Evolutionary conservation across 148 eudicot species (phyloP).

Genomic region (Vaccinium myrtillus): DNA sequence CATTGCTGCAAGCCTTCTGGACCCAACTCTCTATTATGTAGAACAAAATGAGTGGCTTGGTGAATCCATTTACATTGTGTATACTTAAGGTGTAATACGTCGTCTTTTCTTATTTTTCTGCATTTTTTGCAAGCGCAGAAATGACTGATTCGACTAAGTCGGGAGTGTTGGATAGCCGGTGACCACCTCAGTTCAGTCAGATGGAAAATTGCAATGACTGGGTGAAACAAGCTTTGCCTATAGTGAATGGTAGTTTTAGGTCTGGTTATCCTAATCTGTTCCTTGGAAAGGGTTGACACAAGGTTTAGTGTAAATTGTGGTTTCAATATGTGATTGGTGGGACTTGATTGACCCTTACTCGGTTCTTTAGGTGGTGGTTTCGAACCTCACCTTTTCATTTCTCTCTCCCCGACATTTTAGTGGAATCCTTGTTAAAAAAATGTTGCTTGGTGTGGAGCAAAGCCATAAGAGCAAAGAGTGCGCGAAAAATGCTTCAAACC

Average conservation of each 20-base stretch:
- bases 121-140: background rate
- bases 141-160: background rate
- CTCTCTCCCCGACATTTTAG: too few relatives aligned
- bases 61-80: background rate
- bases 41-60: constrained; percentile 8
- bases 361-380: too few relatives aligned
- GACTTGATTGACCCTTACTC: too few relatives aligned
- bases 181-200: background rate
- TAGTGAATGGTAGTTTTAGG: background rate
- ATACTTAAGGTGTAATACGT: background rate
- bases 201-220: background rate
- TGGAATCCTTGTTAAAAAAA: too few relatives aligned
- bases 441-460: too few relatives aligned
- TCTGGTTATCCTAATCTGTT: too few relatives aligned
- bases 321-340: too few relatives aligned
- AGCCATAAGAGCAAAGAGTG: too few relatives aligned
- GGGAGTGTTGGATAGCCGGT: background rate
- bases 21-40: background rate
- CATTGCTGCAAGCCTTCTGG: background rate
- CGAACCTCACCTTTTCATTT: too few relatives aligned
- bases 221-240: background rate
- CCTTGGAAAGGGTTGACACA: too few relatives aligned
- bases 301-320: too few relatives aligned
- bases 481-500: too few relatives aligned
- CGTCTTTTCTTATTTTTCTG: background rate